Conservation (phyloP, 371 early-diverging fungal genomes). For the Lichtheimia ramosa region DNA sequence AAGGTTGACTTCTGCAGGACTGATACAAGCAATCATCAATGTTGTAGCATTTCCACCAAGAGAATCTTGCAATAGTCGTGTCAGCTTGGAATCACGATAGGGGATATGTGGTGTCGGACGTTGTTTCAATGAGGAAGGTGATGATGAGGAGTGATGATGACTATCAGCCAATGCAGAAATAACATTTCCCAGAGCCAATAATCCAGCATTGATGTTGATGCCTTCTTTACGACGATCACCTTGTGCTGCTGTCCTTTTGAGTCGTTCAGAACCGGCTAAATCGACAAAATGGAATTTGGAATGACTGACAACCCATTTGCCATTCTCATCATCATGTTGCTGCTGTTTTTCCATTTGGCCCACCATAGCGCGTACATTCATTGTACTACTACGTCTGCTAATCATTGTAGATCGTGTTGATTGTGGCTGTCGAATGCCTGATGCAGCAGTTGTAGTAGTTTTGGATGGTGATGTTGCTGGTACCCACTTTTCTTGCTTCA, state of each 20-base stretch:
- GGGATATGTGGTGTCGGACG: constrained; percentile 74
- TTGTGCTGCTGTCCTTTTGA: constrained; percentile 92
- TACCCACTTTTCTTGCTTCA: constrained; percentile 69
- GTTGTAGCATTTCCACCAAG: constrained; percentile 93
- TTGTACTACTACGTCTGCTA: constrained; percentile 22
- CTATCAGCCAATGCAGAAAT: constrained; percentile 94
- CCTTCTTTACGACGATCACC: constrained; percentile 97
- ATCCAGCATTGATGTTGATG: constrained; percentile 97
- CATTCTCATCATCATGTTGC: constrained; percentile 21
- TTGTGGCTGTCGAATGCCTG: constrained; percentile 10
- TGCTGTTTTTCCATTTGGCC: constrained; percentile 21
- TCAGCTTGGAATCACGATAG: constrained; percentile 98
- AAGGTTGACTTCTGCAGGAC: constrained; percentile 77
- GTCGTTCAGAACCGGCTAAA: constrained; percentile 97
- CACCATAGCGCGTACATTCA: constrained; percentile 37
- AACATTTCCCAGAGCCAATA: constrained; percentile 98
- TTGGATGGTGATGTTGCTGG: constrained; percentile 11
- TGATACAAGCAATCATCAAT: constrained; percentile 94
- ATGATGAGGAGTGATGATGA: constrained; percentile 32
- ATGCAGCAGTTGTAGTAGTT: neutral
- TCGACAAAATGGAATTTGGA: constrained; percentile 98
- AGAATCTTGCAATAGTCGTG: constrained; percentile 94
- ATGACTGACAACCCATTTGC: constrained; percentile 49
- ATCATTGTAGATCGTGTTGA: constrained; percentile 18
- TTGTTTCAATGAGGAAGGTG: constrained; percentile 42